Conservation (phyloP, 2,329 filamentous ascomycete genomes). For the Trichophaea hybrida region DNA sequence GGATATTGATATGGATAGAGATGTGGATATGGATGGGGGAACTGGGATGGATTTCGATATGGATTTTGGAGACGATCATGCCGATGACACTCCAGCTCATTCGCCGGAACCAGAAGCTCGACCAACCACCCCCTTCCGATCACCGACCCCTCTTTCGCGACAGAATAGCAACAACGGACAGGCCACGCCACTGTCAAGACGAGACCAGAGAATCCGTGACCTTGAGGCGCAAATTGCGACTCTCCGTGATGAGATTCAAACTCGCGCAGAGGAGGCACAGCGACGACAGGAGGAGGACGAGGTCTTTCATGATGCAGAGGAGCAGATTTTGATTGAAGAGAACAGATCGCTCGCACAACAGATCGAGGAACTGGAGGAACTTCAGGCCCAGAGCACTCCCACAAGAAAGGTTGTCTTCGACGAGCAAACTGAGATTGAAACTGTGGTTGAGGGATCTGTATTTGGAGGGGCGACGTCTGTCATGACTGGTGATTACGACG, state of each 20-base stretch:
- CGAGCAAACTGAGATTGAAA: not conserved
- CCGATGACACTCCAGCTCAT: not conserved
- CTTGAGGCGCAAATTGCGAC: slow-evolving; percentile 20
- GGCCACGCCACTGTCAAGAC: slow-evolving; percentile 12
- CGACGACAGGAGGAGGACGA: slow-evolving; percentile 20
- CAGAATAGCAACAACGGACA: slow-evolving; percentile 3
- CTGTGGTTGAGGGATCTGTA: slow-evolving; percentile 1
- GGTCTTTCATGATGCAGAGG: slow-evolving; percentile 22
- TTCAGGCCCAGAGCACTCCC: not conserved
- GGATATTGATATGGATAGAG: slow-evolving; percentile 10
- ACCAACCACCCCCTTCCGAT: not conserved
- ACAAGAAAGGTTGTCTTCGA: not conserved
- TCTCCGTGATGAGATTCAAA: slow-evolving; percentile 18
- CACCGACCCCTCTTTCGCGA: not conserved
- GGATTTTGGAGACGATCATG: slow-evolving; percentile 1
- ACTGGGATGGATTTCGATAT: slow-evolving; percentile 6
- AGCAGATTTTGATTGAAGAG: slow-evolving; percentile 22
- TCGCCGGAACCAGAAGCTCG: slow-evolving; percentile 4
- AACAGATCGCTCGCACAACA: slow-evolving; percentile 11
- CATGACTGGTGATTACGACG: not conserved
- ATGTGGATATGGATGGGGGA: not conserved
- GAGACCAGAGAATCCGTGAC: slow-evolving; percentile 20
- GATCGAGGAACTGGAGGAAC: slow-evolving; percentile 3
- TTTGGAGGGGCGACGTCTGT: not conserved
- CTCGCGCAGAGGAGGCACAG: slow-evolving; percentile 18